Base-by-base conservation (phyloP, 805 yeast genomes). In the Yarrowia divulgata region DNA sequence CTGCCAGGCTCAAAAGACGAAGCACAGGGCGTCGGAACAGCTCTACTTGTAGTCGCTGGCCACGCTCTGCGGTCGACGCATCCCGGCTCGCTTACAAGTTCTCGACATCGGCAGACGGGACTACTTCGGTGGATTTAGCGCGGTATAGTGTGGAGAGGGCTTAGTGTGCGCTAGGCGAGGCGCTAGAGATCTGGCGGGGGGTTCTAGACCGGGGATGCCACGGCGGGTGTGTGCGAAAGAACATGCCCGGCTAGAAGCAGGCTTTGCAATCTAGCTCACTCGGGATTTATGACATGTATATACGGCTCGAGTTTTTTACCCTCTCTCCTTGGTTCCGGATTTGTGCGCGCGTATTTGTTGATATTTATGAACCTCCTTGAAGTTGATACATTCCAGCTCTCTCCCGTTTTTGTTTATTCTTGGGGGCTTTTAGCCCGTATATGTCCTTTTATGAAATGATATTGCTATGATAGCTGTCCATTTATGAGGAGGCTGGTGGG, bases 171-270 rank as follows among this genome's bases (percentile, higher is more conserved):
- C 60, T 54, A 54, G 60, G 7, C 7, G 1, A 1, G 43, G 32
- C 9, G 58, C 58, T 52, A 52, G 37, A 16, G 37, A 39, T 16
- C 39, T 32, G 57, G 52, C 52, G 52, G 57, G 60, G 60, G 12
- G 60, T 37, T 54, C 60, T 54, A 37, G 60, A 54, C 60, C 60
- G n/a, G n/a, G n/a, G n/a, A n/a, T n/a, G n/a, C n/a, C n/a, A n/a
- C n/a, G n/a, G n/a, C n/a, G n/a, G n/a, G n/a, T n/a, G n/a, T n/a
- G n/a, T n/a, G n/a, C n/a, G n/a, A n/a, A n/a, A n/a, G n/a, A n/a
- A n/a, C n/a, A n/a, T n/a, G n/a, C n/a, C n/a, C n/a, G n/a, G n/a
- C n/a, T n/a, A n/a, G n/a, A n/a, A n/a, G n/a, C n/a, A n/a, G n/a
- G n/a, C n/a, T n/a, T n/a, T n/a, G n/a, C n/a, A n/a, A n/a, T n/a